phyloP scores from a whole-genome alignment of 345 rosid genomes.

The Acer negundo region DNA sequence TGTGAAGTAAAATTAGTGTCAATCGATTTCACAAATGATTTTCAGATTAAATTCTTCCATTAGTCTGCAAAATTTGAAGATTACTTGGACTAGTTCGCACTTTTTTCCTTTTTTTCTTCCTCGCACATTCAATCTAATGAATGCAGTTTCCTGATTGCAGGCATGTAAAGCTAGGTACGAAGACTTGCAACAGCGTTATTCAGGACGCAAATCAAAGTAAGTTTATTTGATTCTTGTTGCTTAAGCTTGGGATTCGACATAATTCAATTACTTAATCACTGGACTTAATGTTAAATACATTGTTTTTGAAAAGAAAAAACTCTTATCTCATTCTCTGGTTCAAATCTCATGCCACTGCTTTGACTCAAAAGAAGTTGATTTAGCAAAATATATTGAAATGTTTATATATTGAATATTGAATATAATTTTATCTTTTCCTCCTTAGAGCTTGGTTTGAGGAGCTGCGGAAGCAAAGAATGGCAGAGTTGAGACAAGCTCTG shows the following conservation, averaged over 20 bases:
- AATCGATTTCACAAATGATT: background rate
- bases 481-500: constrained; percentile 69
- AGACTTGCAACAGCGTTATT: constrained; percentile 58
- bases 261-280: no score
- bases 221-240: constrained; percentile 21
- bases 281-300: no score
- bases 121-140: constrained; percentile 11
- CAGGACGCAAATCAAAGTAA: constrained; percentile 80
- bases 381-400: constrained; percentile 5
- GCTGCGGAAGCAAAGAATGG: constrained; percentile 72
- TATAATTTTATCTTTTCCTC: constrained; percentile 17
- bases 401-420: constrained; percentile 1
- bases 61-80: background rate
- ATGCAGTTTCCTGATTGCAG: constrained; percentile 38
- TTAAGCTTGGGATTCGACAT: background rate
- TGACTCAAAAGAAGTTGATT: background rate
- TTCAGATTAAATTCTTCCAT: background rate
- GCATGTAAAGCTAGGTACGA: constrained; percentile 78
- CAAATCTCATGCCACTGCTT: background rate
- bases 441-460: constrained; percentile 84
- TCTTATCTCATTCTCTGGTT: background rate
- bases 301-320: background rate
- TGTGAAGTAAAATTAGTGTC: background rate
- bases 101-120: background rate
- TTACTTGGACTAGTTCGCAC: background rate